Evolutionary conservation across 2,329 filamentous ascomycete genomes (phyloP).

Genomic region (Fusarium sp.): DNA sequence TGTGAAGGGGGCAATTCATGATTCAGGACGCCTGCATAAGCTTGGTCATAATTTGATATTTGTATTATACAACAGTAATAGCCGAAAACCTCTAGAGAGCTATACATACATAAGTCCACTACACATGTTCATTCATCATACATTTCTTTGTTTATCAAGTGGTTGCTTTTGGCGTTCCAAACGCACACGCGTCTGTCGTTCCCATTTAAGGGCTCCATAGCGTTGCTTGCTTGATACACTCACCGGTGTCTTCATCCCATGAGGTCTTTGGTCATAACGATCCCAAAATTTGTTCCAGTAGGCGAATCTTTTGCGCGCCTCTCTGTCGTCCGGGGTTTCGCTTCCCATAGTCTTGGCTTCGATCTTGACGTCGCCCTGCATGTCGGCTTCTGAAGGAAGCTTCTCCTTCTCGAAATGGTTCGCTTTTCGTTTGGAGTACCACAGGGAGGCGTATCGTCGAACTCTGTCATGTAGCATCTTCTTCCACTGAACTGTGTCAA

Average conservation of each 20-base stretch:
- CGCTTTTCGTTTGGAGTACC: conserved; percentile 40
- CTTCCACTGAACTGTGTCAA: conserved; percentile 37
- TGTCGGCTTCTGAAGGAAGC: neutral
- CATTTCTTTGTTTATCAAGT: neutral
- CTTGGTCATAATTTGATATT: neutral
- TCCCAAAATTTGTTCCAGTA: conserved; percentile 47
- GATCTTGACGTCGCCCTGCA: conserved; percentile 3
- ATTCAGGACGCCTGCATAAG: neutral
- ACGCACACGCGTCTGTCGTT: neutral
- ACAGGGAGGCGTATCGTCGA: conserved; percentile 34
- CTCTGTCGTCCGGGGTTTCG: conserved; percentile 31
- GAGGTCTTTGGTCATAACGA: conserved; percentile 43
- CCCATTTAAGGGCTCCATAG: conserved; percentile 3
- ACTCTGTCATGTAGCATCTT: conserved; percentile 39
- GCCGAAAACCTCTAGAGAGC: conserved; percentile 14
- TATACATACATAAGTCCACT: conserved; percentile 28
- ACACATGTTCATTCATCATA: conserved; percentile 29
- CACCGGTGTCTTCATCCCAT: conserved; percentile 11
- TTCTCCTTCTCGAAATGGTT: conserved; percentile 3
- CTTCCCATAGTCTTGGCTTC: conserved; percentile 8
- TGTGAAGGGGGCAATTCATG: neutral
- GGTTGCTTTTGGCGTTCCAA: neutral
- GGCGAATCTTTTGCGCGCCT: conserved; percentile 31
- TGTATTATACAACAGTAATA: conserved; percentile 26
- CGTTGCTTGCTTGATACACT: neutral